A percentile compares a stretch with the other conserved stretches of the same genome.
phyloP scores from a whole-genome alignment of 352 stramenopile genomes.

The Phytophthora capsici region DNA sequence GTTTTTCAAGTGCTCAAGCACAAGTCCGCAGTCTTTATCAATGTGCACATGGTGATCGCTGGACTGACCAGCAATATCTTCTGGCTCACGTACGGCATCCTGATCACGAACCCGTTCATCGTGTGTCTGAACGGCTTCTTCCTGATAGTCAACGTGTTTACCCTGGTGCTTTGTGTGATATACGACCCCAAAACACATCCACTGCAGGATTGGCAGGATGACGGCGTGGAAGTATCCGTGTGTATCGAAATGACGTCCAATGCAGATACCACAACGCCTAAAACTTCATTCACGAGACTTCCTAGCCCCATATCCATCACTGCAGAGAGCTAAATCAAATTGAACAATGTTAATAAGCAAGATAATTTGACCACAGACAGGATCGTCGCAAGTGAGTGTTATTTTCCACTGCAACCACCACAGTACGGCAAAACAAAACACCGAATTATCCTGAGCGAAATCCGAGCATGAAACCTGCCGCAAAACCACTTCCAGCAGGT shows the following conservation, averaged over 20 bases:
- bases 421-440: neutral
- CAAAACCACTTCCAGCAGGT: conserved; percentile 78
- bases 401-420: neutral
- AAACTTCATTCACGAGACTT: neutral
- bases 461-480: conserved; percentile 73
- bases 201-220: neutral
- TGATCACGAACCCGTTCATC: conserved; percentile 32
- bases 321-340: neutral
- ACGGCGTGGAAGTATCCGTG: neutral
- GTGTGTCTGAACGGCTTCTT: conserved; percentile 32
- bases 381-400: neutral
- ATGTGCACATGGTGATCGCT: conserved; percentile 50
- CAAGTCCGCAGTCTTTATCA: conserved; percentile 46
- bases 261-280: neutral
- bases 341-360: neutral
- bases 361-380: neutral
- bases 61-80: conserved; percentile 47
- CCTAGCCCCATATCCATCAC: neutral
- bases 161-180: conserved; percentile 23
- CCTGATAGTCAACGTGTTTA: conserved; percentile 24
- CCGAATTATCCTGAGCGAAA: conserved; percentile 69
- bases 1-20: conserved; percentile 47
- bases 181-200: conserved; percentile 25
- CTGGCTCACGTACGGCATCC: conserved; percentile 53
- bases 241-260: conserved; percentile 5